Evolutionary conservation across 2,329 filamentous ascomycete genomes (phyloP), one percentile per base, ranked within the genome.

Genomic region (Venturia aucupariae): DNA sequence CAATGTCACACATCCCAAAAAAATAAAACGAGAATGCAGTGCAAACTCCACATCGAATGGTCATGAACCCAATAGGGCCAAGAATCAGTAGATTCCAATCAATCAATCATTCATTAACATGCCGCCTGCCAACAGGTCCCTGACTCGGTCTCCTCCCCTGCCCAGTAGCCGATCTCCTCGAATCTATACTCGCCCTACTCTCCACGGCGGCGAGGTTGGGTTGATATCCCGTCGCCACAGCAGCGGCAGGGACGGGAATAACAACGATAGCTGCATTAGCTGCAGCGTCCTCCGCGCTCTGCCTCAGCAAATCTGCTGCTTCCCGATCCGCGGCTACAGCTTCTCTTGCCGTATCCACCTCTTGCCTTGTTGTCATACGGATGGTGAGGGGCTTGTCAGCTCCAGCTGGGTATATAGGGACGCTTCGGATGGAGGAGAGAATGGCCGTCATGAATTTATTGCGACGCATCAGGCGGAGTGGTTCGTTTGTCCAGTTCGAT

Each of bases 331-430:
- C 62, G 24, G 30, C 51, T n/a, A 63, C 62, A 35, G 46, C 46
- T 19, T 63, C 62, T 11, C 48, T 46, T 24, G 62, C 62, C 39
- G 32, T 38, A 22, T 63, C 62, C 27, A 63, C 48, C 35, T 22
- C 24, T 38, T 63, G 42, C 4, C 51, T 59, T 27, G 62, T 57
- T 30, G 48, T 32, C 10, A 32, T 15, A 42, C 35, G 62, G 24
- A 63, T 63, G 5, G 44, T 32, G 35, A 63, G 51, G 19, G 62
- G 62, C 51, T 63, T 63, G 24, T 63, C 62, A 7, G 48, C 88
- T 41, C 88, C 89, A 63, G 90, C 89, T 11, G 77, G 84, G 69
- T 88, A 82, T 69, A 94, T 89, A 22, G 89, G 90, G 15, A 94
- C 80, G 75, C 85, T 88, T 75, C 89, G 88, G 67, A 92, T 77